Conservation (phyloP, 495 filamentous ascomycete species). For the Aspergillus campestris region DNA sequence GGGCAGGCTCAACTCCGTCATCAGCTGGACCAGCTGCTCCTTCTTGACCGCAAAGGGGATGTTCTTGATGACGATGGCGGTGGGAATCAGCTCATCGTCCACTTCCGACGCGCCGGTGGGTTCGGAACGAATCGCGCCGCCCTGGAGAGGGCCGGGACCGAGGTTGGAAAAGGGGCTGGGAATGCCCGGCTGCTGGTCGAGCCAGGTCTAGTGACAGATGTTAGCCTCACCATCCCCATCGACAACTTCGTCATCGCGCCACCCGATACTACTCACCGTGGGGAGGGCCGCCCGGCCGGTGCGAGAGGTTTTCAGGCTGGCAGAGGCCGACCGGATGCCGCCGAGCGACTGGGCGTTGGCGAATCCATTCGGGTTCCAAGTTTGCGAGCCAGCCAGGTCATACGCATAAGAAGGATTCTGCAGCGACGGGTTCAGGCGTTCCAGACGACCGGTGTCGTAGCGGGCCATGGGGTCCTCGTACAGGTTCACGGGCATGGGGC, state of each 20-base stretch:
- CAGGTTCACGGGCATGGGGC: conserved; percentile 50
- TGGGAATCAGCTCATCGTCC: conserved; percentile 88
- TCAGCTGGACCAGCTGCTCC: conserved; percentile 82
- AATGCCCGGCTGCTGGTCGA: conserved; percentile 49
- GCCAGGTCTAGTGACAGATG: conserved; percentile 42
- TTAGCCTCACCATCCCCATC: conserved; percentile 1
- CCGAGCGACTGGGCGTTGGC: conserved; percentile 43
- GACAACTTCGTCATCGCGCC: not conserved
- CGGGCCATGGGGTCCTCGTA: conserved; percentile 56
- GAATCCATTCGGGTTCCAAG: conserved; percentile 56
- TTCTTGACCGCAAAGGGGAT: conserved; percentile 98
- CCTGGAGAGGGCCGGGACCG: conserved; percentile 43
- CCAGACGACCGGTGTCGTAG: conserved; percentile 53
- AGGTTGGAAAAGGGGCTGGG: conserved; percentile 45
- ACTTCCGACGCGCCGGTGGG: conserved; percentile 44
- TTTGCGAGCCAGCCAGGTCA: conserved; percentile 54
- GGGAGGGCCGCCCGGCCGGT: conserved; percentile 46
- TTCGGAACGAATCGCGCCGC: conserved; percentile 44
- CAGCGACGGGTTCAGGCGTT: conserved; percentile 49
- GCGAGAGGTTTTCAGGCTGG: conserved; percentile 48
- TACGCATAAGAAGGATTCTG: conserved; percentile 47
- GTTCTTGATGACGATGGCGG: conserved; percentile 98
- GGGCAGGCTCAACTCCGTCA: conserved; percentile 85
- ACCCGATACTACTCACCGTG: conserved; percentile 38
- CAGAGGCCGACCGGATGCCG: conserved; percentile 45